These are phyloP conservation scores for Rhizopogon rudus DNA, from an alignment of 768 basidiomycete species.

Conservation along the genomic window DNA sequence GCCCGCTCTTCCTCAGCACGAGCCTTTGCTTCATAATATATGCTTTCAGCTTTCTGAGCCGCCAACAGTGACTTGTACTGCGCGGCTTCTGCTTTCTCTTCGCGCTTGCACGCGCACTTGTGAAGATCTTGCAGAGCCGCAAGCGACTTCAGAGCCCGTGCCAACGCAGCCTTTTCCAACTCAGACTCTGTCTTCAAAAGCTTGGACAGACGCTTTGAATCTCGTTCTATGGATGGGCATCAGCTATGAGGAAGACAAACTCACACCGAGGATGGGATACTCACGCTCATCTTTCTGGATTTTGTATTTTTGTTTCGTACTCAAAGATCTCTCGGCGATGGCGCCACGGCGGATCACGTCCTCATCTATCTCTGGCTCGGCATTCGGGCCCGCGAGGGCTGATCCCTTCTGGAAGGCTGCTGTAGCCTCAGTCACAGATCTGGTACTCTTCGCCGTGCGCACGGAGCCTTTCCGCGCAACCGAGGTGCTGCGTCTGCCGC, in stretches of 20 bases:
- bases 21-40: constrained; percentile 56
- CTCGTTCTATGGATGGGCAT: constrained; percentile 38
- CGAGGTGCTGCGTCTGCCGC: neutral
- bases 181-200: constrained; percentile 68
- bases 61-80: constrained; percentile 49
- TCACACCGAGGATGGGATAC: constrained; percentile 10
- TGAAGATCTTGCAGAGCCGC: constrained; percentile 67
- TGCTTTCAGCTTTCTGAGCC: constrained; percentile 61
- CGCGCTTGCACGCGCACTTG: constrained; percentile 60
- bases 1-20: constrained; percentile 47
- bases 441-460: constrained; percentile 17
- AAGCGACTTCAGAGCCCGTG: constrained; percentile 59
- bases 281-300: constrained; percentile 50
- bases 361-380: constrained; percentile 37
- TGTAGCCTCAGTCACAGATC: constrained; percentile 4
- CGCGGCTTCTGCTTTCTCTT: constrained; percentile 48
- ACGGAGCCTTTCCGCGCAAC: constrained; percentile 17
- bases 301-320: constrained; percentile 44
- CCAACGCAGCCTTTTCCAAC: constrained; percentile 59
- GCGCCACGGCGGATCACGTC: constrained; percentile 36
- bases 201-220: constrained; percentile 58
- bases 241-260: neutral
- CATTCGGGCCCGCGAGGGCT: constrained; percentile 44
- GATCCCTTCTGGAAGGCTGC: constrained; percentile 50
- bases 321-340: constrained; percentile 44